Base-by-base conservation (phyloP, 2,329 filamentous ascomycete species). In the Sporothrix schenckii region DNA sequence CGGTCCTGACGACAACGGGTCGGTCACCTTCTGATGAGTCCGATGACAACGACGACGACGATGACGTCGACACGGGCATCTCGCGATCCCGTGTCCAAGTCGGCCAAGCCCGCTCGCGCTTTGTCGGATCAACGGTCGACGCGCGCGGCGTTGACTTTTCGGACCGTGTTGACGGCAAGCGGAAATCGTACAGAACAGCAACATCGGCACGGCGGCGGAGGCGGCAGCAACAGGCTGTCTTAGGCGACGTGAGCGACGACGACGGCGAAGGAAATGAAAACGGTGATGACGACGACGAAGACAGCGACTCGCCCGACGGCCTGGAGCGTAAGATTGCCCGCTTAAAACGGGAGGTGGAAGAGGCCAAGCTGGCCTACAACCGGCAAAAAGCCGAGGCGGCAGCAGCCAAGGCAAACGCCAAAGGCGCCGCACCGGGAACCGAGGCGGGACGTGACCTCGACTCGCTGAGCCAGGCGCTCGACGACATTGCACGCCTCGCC, bases 71-170 rank as follows among this genome's bases (percentile, higher is more conserved):
- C 5, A 84, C 87, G 44, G 88, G 87, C 70, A 92, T 99, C 69
- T 93, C 92, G 74, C 90, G 90, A 74, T 89, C 91, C 49, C 87
- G 89, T 30, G 82, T 98, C 10, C 90, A 91, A 73, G 89, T 93
- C 73, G 87, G 92, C 75, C 87, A 92, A 78, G 95, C 95, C 56
- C 90, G 94, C 70, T 89, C 87, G 44, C 88, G 89, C 56, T 99
- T 99, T 78, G 84, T 90, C 69, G 89, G 92, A 2, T 84, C 91
- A 11, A 86, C 88, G 53, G 88, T 97, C 44, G 91, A 97, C 77
- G 90, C 93, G 6, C 86, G 86, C 67, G 88, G 91, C 27, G 92
- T 91, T 30, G 92, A 97, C 80, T 95, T 97, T 79, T 97, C 94
- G 2, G 94, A 97, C 80, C 90, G 94, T 68, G 89, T 98, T 50